Conservation (phyloP, 2,329 filamentous ascomycete species). For the Nothophaeocryptopus gaeumannii region DNA sequence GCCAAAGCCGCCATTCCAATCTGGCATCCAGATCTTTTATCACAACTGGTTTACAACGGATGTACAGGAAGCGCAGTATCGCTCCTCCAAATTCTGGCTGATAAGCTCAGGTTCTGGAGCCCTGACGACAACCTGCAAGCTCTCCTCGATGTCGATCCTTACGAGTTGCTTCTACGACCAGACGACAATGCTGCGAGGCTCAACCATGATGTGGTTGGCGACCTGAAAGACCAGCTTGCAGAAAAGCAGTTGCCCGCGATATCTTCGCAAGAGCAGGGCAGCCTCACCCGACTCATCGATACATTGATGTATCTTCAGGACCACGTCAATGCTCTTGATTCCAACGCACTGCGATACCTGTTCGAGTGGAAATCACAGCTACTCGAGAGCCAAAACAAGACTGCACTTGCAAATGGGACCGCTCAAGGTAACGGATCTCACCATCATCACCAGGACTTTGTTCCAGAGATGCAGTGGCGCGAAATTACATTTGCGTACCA, state of each 20-base stretch:
- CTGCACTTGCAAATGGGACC: constrained; percentile 27
- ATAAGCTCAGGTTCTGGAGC: constrained; percentile 76
- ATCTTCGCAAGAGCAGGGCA: constrained; percentile 26
- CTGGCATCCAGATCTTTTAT: constrained; percentile 88
- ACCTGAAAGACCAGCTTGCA: constrained; percentile 36
- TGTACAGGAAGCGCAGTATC: constrained; percentile 69
- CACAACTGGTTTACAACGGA: constrained; percentile 79
- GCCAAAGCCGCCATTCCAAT: constrained; percentile 84
- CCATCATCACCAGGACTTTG: constrained; percentile 6
- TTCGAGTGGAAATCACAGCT: constrained; percentile 33
- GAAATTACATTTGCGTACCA: constrained; percentile 79
- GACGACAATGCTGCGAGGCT: constrained; percentile 34
- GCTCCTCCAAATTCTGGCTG: constrained; percentile 69
- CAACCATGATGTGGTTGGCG: constrained; percentile 21
- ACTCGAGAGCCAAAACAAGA: constrained; percentile 9
- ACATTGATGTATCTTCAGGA: constrained; percentile 27
- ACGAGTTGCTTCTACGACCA: constrained; percentile 21
- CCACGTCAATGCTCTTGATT: constrained; percentile 29
- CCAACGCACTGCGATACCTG: constrained; percentile 30
- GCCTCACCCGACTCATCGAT: constrained; percentile 26
- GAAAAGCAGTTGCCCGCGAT: constrained; percentile 49
- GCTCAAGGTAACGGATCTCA: constrained; percentile 15
- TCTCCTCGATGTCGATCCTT: constrained; percentile 54
- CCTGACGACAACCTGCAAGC: constrained; percentile 78
- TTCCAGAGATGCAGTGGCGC: constrained; percentile 57